Conservation (phyloP, 176 grass and related monocot genomes). For the Hordeum marinum region DNA sequence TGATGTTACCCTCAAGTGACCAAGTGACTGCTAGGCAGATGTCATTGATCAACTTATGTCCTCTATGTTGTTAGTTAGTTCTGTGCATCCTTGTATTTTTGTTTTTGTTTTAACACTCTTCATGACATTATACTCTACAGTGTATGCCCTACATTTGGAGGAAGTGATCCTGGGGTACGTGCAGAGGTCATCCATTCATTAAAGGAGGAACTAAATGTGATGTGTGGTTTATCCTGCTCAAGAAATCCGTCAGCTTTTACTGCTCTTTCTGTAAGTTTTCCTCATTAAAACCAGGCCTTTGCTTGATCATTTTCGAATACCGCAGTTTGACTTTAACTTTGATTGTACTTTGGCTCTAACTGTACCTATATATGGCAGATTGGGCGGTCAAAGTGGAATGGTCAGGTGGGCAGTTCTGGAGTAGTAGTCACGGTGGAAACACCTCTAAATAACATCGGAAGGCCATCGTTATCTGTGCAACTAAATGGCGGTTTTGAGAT, state of each 20-base stretch:
- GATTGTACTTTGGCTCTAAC: not conserved
- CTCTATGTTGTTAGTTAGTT: not conserved
- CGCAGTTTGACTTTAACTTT: not conserved
- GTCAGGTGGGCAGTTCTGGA: slow-evolving; percentile 81
- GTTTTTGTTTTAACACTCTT: not conserved
- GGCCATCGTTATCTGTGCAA: slow-evolving; percentile 79
- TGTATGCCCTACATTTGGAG: slow-evolving; percentile 79
- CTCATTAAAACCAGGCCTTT: not conserved
- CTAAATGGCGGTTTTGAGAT: slow-evolving; percentile 89
- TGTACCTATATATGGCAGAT: slow-evolving; percentile 37
- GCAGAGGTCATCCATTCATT: slow-evolving; percentile 77
- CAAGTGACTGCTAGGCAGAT: not conserved
- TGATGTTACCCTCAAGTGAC: not conserved
- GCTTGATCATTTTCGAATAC: not conserved
- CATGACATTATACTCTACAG: slow-evolving; percentile 24
- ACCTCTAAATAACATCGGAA: slow-evolving; percentile 72
- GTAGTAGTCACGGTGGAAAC: slow-evolving; percentile 79
- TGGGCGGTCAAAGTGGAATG: slow-evolving; percentile 98
- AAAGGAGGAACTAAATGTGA: slow-evolving; percentile 76
- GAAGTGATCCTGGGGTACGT: slow-evolving; percentile 75
- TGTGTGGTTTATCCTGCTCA: slow-evolving; percentile 72
- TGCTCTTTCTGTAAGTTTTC: slow-evolving; percentile 74
- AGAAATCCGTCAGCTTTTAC: slow-evolving; percentile 65
- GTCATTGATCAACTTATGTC: not conserved
- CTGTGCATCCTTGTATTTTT: not conserved